Conservation (phyloP, 805 yeast genomes). For the Starmerella gropengiesseri region DNA sequence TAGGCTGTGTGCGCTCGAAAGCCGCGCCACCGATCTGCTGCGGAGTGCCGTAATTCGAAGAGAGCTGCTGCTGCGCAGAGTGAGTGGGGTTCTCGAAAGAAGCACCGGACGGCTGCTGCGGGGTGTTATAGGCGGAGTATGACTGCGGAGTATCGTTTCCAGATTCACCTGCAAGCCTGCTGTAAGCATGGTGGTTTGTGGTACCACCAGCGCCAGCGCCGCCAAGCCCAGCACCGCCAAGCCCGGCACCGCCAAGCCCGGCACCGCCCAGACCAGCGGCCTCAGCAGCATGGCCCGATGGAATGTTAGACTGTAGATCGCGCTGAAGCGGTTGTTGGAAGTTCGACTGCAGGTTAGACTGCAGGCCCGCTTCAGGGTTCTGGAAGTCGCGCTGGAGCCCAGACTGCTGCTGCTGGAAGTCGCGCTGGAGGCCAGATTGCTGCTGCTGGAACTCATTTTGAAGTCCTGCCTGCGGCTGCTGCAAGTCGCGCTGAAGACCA, state of each 20-base stretch:
- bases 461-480: background rate
- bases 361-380: no score
- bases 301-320: no score
- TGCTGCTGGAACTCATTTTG: no score
- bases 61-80: background rate
- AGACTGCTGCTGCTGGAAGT: no score
- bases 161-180: background rate
- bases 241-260: conserved; percentile 2
- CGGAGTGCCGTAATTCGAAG: background rate
- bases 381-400: no score
- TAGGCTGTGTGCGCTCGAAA: no score
- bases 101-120: background rate
- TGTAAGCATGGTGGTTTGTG: background rate
- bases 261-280: conserved; percentile 13
- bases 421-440: no score
- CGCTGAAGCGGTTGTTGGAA: no score
- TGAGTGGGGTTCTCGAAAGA: background rate
- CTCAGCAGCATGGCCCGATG: no score
- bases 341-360: no score
- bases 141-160: background rate
- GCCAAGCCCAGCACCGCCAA: background rate
- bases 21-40: no score
- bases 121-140: background rate
- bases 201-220: background rate
- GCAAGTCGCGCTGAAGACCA: background rate